Evolutionary conservation across 225 moss, liverwort and hornwort genomes (phyloP).

Genomic region (Pseudisothecium myosuroides): DNA sequence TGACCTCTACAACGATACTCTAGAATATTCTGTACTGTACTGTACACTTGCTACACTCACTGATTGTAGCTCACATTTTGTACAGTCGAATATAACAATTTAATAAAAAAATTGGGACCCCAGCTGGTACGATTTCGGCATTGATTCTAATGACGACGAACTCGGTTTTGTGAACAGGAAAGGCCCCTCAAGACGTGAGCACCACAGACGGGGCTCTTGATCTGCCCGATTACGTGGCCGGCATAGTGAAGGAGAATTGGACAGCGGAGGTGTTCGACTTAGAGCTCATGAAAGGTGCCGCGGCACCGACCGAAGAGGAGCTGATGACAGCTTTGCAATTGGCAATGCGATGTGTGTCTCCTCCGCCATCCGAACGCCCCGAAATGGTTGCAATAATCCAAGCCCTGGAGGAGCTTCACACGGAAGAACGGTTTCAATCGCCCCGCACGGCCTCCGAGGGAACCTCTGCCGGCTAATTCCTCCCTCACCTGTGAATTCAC

Average conservation of each 20-base stretch:
- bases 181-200: conserved; percentile 60
- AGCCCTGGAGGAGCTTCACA: conserved; percentile 47
- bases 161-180: conserved; percentile 3
- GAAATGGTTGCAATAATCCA: conserved; percentile 60
- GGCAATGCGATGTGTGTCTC: conserved; percentile 89
- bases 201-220: conserved; percentile 62
- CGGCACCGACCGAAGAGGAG: conserved; percentile 70
- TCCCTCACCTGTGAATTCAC: not conserved
- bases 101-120: too few species aligned
- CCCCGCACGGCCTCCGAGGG: conserved; percentile 22
- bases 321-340: conserved; percentile 74
- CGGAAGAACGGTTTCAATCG: conserved; percentile 19
- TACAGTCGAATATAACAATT: not conserved
- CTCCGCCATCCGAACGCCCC: conserved; percentile 50
- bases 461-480: not conserved
- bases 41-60: not conserved
- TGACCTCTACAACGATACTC: not conserved
- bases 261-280: conserved; percentile 82
- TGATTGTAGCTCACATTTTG: not conserved
- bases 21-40: not conserved
- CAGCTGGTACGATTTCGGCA: not conserved
- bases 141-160: not conserved
- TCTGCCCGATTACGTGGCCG: conserved; percentile 68
- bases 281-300: conserved; percentile 57
- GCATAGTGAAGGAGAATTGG: conserved; percentile 87